phyloP scores from a whole-genome alignment of 2,329 filamentous ascomycete genomes.

The Zymoseptoria tritici region DNA sequence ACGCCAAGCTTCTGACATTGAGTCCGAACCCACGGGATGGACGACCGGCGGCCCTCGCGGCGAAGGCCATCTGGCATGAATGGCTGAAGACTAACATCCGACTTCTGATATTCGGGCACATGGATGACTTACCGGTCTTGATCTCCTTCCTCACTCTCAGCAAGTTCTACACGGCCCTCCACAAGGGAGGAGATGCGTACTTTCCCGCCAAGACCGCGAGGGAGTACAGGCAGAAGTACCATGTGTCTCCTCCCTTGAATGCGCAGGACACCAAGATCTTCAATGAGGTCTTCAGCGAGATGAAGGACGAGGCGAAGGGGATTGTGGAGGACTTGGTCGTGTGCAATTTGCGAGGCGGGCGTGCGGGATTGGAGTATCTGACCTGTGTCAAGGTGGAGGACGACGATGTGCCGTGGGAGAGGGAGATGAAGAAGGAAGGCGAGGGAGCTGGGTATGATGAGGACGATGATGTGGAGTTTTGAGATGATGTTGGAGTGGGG shows the following conservation, averaged over 20 bases:
- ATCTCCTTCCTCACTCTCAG: no score
- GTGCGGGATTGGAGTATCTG: constrained; percentile 28
- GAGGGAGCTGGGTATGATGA: constrained; percentile 1
- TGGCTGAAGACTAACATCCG: no score
- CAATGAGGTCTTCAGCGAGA: constrained; percentile 16
- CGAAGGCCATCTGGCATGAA: no score
- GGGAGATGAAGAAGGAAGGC: not conserved
- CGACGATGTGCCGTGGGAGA: constrained; percentile 28
- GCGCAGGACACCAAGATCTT: no score
- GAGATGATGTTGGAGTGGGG: not conserved
- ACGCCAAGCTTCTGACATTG: no score
- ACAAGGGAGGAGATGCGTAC: constrained; percentile 23
- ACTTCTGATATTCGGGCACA: no score
- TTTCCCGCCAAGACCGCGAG: constrained; percentile 21
- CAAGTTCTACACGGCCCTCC: no score
- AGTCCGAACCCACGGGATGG: no score
- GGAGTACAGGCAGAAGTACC: constrained; percentile 12
- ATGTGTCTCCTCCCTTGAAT: no score
- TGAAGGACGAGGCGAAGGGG: constrained; percentile 27
- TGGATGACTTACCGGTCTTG: no score
- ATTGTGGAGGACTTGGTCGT: constrained; percentile 27
- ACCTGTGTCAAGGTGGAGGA: constrained; percentile 27
- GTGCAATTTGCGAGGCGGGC: constrained; percentile 10
- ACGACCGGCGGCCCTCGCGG: no score
- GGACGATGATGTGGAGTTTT: constrained; percentile 2